Conservation (phyloP, 441 rosid species). For the Populus tomentosa region DNA sequence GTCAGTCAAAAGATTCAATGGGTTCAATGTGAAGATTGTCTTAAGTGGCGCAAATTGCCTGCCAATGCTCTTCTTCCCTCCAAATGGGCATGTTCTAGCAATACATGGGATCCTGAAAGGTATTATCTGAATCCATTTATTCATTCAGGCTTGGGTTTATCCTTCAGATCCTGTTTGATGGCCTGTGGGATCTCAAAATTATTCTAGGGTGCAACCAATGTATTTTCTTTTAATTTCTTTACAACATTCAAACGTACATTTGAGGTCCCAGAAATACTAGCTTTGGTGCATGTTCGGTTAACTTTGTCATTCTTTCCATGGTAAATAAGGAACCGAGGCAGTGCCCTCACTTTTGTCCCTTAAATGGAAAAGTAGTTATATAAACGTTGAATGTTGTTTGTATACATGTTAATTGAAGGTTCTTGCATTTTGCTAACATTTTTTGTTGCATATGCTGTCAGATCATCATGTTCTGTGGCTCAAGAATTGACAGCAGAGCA, state of each 20-base stretch:
- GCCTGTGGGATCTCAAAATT: background rate
- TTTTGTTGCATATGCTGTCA: constrained; percentile 26
- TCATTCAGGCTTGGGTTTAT: background rate
- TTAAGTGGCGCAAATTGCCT: constrained; percentile 76
- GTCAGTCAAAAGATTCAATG: constrained; percentile 64
- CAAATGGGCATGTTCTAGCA: constrained; percentile 65
- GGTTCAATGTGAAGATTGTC: constrained; percentile 79
- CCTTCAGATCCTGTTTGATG: background rate
- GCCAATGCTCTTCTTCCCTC: constrained; percentile 58
- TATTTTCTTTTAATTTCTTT: background rate
- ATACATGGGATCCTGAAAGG: constrained; percentile 75
- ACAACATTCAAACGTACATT: background rate
- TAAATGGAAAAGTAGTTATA: background rate
- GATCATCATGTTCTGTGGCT: constrained; percentile 58
- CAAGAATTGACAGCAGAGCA: constrained; percentile 53
- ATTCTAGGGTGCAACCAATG: background rate
- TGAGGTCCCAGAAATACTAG: background rate
- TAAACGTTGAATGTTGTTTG: background rate
- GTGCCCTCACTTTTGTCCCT: background rate
- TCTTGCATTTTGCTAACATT: background rate
- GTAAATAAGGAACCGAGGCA: background rate
- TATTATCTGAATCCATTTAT: constrained; percentile 18
- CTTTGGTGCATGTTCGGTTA: background rate
- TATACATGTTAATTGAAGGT: background rate
- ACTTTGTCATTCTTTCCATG: background rate